phyloP scores from a whole-genome alignment of 2,329 filamentous ascomycete genomes.

The Ophiosphaerella narmari region DNA sequence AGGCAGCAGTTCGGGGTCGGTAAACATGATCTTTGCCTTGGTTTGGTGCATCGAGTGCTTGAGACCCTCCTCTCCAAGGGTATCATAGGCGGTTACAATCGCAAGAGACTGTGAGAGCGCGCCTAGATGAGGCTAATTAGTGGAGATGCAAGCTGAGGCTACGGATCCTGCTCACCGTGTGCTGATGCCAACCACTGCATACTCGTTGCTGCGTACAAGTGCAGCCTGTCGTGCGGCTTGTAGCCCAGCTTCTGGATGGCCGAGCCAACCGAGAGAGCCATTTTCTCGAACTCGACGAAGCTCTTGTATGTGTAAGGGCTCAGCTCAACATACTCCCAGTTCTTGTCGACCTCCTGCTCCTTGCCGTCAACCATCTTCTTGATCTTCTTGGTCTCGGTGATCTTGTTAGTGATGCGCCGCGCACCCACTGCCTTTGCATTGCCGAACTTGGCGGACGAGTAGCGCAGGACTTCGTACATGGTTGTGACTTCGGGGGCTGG shows the following conservation, averaged over 20 bases:
- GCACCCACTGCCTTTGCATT: slow-evolving; percentile 63
- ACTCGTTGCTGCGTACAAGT: slow-evolving; percentile 82
- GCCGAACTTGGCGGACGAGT: slow-evolving; percentile 63
- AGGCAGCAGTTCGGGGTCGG: slow-evolving; percentile 74
- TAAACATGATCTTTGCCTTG: slow-evolving; percentile 79
- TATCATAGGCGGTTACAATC: slow-evolving; percentile 95
- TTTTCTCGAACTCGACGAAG: slow-evolving; percentile 77
- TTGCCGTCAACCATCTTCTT: slow-evolving; percentile 86
- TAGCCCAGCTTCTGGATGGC: slow-evolving; percentile 78
- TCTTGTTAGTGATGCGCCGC: slow-evolving; percentile 74
- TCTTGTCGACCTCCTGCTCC: slow-evolving; percentile 80
- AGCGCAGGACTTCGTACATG: slow-evolving; percentile 76
- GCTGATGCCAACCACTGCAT: slow-evolving; percentile 83
- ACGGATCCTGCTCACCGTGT: slow-evolving; percentile 58
- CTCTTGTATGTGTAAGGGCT: slow-evolving; percentile 75
- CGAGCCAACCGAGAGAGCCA: slow-evolving; percentile 70
- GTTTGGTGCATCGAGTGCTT: slow-evolving; percentile 86
- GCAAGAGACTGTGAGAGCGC: slow-evolving; percentile 82
- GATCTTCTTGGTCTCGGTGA: slow-evolving; percentile 85
- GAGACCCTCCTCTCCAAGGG: slow-evolving; percentile 81
- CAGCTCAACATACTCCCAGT: slow-evolving; percentile 90
- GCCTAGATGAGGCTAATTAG: slow-evolving; percentile 44
- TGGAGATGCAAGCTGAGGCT: neutral
- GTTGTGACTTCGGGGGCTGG: slow-evolving; percentile 74
- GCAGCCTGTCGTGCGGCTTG: slow-evolving; percentile 68